Conservation (phyloP, 2,329 filamentous ascomycete species). For the Fusarium sp. region DNA sequence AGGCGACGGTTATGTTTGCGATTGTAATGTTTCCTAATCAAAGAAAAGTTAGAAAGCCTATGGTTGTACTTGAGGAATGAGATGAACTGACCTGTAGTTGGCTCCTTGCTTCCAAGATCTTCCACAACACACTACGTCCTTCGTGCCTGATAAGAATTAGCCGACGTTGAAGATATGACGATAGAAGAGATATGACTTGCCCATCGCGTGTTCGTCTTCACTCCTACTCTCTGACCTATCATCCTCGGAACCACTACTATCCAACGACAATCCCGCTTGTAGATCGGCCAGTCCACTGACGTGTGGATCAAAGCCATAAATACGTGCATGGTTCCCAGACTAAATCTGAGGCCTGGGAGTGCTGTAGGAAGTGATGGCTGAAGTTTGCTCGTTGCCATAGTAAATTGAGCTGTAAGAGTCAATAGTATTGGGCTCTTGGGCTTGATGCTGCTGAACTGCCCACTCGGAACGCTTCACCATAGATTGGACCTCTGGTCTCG, state of each 20-base stretch:
- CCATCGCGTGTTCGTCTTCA: neutral
- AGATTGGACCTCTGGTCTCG: neutral
- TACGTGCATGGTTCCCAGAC: conserved; percentile 21
- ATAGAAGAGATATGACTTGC: neutral
- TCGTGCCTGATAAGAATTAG: neutral
- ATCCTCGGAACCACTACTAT: neutral
- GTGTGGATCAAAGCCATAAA: conserved; percentile 1
- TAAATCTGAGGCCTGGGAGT: conserved; percentile 27
- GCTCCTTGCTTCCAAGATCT: neutral
- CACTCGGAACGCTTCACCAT: neutral
- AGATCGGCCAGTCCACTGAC: conserved; percentile 6
- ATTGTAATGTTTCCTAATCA: conserved; percentile 7
- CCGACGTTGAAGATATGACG: rapidly evolving
- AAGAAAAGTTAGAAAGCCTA: neutral
- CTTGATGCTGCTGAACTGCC: neutral
- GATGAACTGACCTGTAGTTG: conserved; percentile 6
- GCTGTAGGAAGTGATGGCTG: neutral
- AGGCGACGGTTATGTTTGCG: neutral
- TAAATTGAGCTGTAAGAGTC: neutral
- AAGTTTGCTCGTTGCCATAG: neutral
- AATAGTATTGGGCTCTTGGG: neutral
- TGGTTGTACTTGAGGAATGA: neutral
- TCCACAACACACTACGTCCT: neutral
- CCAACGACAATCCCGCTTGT: conserved; percentile 16
- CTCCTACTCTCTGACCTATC: neutral